A percentile compares a stretch with the other conserved stretches of the same genome.
phyloP scores from a whole-genome alignment of 2,329 filamentous ascomycete species.

The Calonectria hawksworthii region DNA sequence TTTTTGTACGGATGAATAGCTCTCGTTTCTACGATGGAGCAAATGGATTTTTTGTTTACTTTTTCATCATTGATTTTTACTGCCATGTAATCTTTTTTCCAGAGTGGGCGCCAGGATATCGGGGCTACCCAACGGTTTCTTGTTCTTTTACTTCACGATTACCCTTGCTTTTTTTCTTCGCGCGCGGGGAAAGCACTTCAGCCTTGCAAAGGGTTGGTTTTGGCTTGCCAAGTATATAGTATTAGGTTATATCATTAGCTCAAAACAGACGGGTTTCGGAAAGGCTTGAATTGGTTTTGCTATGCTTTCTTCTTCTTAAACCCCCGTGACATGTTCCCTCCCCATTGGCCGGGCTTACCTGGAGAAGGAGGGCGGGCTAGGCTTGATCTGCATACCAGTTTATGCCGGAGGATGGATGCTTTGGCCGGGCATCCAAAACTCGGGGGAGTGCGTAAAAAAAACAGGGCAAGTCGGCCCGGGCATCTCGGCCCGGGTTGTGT shows the following conservation, averaged over 20 bases:
- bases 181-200: not conserved
- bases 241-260: slow-evolving; percentile 3
- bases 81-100: slow-evolving; percentile 23
- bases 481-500: not conserved
- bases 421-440: not conserved
- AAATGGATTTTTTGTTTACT: slow-evolving; percentile 9
- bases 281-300: not conserved
- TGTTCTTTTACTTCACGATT: not conserved
- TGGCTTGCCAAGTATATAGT: slow-evolving; percentile 24
- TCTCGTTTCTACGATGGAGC: slow-evolving; percentile 29
- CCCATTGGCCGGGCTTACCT: not conserved
- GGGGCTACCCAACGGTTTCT: slow-evolving; percentile 15
- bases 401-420: slow-evolving; percentile 5
- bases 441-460: not conserved
- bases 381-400: slow-evolving; percentile 13
- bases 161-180: not conserved
- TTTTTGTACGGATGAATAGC: slow-evolving; percentile 19
- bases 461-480: not conserved
- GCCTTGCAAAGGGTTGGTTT: slow-evolving; percentile 16
- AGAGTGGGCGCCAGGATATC: slow-evolving; percentile 1
- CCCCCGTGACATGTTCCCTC: not conserved
- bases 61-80: slow-evolving; percentile 12
- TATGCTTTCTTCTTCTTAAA: not conserved
- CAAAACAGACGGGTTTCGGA: slow-evolving; percentile 13
- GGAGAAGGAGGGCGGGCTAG: not conserved